Base-by-base conservation (phyloP, 768 basidiomycete species). In the Mycena amicta region DNA sequence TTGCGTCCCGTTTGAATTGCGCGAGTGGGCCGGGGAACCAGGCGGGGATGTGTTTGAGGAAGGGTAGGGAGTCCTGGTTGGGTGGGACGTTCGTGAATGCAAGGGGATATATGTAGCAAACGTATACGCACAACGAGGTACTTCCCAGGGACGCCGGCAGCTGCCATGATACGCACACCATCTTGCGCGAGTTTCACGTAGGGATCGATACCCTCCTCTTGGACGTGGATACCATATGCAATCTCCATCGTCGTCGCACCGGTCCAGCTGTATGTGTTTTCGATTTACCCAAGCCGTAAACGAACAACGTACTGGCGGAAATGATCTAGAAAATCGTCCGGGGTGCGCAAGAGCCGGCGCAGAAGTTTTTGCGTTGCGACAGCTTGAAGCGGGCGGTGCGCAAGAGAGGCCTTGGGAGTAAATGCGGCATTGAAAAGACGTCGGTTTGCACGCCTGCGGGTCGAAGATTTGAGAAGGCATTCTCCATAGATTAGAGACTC, bases 11-110 rank as follows among this genome's bases (percentile, higher is more conserved):
- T 61, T 81, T 72, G 57, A 83, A 83, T 1, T 71, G 72, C n/a
- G 78, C 76, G n/a, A n/a, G n/a, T n/a, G n/a, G n/a, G 0, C 82
- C 82, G 5, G 80, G 81, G 8, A 82, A 43, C 78, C 80, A 83
- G 33, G 61, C 68, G 0, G 82, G 81, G 12, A 83, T 60, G 33
- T 79, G 70, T 65, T 75, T 74, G 55, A 83, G 70, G 69, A 33
- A 3, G 12, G 55, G 54, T 11, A 62, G n/a, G 4, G 22, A 50
- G 29, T 51, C 52, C 60, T 56, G 3, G n/a, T n/a, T n/a, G n/a
- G n/a, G n/a, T n/a, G n/a, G n/a, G n/a, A n/a, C n/a, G n/a, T n/a
- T n/a, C n/a, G n/a, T n/a, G n/a, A n/a, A n/a, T n/a, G n/a, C n/a
- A n/a, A n/a, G n/a, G n/a, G n/a, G n/a, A n/a, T n/a, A n/a, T n/a